Evolutionary conservation across 2,329 filamentous ascomycete species (phyloP).

Genomic region (Verticillium nubilum): DNA sequence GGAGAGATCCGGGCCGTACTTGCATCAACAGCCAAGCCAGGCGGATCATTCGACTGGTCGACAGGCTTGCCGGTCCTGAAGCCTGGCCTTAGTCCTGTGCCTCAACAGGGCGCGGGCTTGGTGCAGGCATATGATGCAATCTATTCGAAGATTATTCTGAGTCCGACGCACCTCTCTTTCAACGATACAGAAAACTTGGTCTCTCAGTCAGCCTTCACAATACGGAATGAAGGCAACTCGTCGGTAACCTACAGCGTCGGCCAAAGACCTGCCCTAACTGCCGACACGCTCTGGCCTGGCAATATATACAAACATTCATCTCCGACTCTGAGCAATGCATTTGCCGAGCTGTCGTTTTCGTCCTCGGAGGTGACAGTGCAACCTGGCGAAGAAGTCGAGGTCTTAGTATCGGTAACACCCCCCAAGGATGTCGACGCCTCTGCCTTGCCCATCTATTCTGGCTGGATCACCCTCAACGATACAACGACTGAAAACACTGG

Average conservation of each 20-base stretch:
- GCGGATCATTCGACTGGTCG: slow-evolving; percentile 20
- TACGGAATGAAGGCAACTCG: slow-evolving; percentile 46
- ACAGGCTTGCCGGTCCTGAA: slow-evolving; percentile 4
- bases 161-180: slow-evolving; percentile 51
- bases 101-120: slow-evolving; percentile 56
- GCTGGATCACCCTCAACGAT: slow-evolving; percentile 34
- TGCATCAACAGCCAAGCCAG: slow-evolving; percentile 40
- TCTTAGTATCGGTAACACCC: slow-evolving; percentile 37
- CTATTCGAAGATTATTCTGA: slow-evolving; percentile 45
- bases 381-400: slow-evolving; percentile 20
- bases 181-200: slow-evolving; percentile 57
- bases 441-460: slow-evolving; percentile 34
- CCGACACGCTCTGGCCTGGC: slow-evolving; percentile 1
- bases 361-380: slow-evolving; percentile 2
- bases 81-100: slow-evolving; percentile 37
- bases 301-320: slow-evolving; percentile 36
- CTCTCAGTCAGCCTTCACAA: slow-evolving; percentile 41
- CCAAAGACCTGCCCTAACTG: slow-evolving; percentile 42
- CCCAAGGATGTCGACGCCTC: slow-evolving; percentile 25
- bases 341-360: slow-evolving; percentile 18
- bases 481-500: slow-evolving; percentile 23
- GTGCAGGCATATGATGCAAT: slow-evolving; percentile 56
- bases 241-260: slow-evolving; percentile 45
- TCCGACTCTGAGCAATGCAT: slow-evolving; percentile 15
- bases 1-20: slow-evolving; percentile 42